Percentiles rank a stretch among this genome's conserved stretches.
Evolutionary conservation across 805 yeast genomes (phyloP).

Genomic region (Saccharomycopsis sp.): DNA sequence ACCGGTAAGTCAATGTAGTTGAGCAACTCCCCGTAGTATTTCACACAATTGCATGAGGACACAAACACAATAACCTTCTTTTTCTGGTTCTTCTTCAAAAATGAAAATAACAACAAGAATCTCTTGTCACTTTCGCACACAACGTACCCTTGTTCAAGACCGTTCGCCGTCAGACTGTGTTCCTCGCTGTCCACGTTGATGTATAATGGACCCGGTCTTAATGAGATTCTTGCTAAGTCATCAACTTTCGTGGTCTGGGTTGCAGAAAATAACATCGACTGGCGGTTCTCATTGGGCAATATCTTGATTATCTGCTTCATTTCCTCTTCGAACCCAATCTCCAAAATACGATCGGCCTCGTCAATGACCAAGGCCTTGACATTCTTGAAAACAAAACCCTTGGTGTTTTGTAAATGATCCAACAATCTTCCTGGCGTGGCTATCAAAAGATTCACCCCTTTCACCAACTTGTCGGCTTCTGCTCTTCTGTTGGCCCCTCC

Average conservation of each 20-base stretch:
- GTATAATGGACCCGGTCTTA: slow-evolving; percentile 87
- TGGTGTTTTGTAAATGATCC: slow-evolving; percentile 94
- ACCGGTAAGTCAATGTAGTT: slow-evolving; percentile 97
- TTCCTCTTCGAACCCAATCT: slow-evolving; percentile 97
- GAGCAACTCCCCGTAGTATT: slow-evolving; percentile 87
- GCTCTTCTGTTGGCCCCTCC: slow-evolving; percentile 98
- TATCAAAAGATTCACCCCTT: slow-evolving; percentile 88
- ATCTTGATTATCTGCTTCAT: slow-evolving; percentile 95
- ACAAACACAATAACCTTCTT: slow-evolving; percentile 90
- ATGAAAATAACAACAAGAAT: slow-evolving; percentile 81
- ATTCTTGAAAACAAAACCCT: slow-evolving; percentile 89
- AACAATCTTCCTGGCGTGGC: slow-evolving; percentile 97
- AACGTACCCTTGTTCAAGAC: slow-evolving; percentile 96
- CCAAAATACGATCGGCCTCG: slow-evolving; percentile 96
- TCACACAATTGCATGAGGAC: slow-evolving; percentile 95
- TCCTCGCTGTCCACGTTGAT: slow-evolving; percentile 85
- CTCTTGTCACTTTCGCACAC: slow-evolving; percentile 95
- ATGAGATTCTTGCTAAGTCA: slow-evolving; percentile 92
- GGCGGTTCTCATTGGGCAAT: slow-evolving; percentile 87
- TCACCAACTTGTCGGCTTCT: slow-evolving; percentile 88
- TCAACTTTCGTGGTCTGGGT: slow-evolving; percentile 98
- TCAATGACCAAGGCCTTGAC: slow-evolving; percentile 90
- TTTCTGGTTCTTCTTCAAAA: slow-evolving; percentile 84
- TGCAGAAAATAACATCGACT: slow-evolving; percentile 96
- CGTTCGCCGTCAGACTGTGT: slow-evolving; percentile 87